Evolutionary conservation across 371 early-diverging fungal genomes (phyloP).

Genomic region (Furculomyces boomerangus): DNA sequence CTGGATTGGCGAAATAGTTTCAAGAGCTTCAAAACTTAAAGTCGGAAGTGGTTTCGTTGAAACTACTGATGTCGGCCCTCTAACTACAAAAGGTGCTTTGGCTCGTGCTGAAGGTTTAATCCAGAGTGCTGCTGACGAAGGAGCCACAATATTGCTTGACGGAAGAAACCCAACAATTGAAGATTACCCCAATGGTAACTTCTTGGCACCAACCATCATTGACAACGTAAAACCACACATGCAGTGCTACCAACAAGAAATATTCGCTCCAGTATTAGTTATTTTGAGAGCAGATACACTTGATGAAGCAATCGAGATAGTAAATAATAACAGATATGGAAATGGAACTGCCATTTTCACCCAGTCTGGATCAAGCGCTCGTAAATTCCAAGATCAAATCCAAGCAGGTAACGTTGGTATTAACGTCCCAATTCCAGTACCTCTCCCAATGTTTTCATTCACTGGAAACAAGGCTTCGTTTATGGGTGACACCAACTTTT

Average conservation of each 20-base stretch:
- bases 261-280: conserved; percentile 89
- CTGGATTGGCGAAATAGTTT: conserved; percentile 80
- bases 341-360: conserved; percentile 95
- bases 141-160: conserved; percentile 76
- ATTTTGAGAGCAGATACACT: conserved; percentile 67
- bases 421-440: conserved; percentile 92
- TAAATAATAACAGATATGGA: conserved; percentile 85
- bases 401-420: conserved; percentile 87
- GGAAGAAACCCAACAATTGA: conserved; percentile 60
- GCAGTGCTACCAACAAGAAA: conserved; percentile 89
- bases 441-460: conserved; percentile 92
- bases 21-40: conserved; percentile 68
- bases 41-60: conserved; percentile 76
- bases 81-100: conserved; percentile 70
- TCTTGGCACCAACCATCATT: conserved; percentile 84
- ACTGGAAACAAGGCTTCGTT: conserved; percentile 91
- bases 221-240: conserved; percentile 60
- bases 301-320: conserved; percentile 81
- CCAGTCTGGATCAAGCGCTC: conserved; percentile 72
- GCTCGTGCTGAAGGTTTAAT: conserved; percentile 62
- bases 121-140: conserved; percentile 69
- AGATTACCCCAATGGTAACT: conserved; percentile 79
- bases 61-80: conserved; percentile 78
- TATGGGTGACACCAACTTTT: conserved; percentile 91
- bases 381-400: conserved; percentile 75